Evolutionary conservation across 2,329 filamentous ascomycete genomes (phyloP), one percentile per base, ranked within the genome.

Genomic region (Leptographium radiaticola): DNA sequence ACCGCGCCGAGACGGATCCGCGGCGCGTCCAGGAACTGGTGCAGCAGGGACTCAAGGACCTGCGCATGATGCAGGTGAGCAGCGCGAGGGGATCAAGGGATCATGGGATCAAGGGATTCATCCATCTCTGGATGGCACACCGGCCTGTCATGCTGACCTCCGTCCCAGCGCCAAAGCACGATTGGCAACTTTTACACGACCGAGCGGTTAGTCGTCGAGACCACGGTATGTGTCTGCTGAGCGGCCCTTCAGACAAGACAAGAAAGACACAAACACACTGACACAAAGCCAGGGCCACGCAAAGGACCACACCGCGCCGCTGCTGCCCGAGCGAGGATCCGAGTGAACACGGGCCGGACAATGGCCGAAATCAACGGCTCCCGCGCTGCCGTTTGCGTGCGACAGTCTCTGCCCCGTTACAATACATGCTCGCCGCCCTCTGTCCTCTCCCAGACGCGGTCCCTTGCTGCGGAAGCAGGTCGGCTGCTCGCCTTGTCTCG

Each of bases 101-200:
- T 38, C n/a, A n/a, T n/a, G n/a, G n/a, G n/a, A n/a, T n/a, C n/a
- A n/a, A n/a, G n/a, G n/a, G n/a, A n/a, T n/a, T n/a, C n/a, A n/a
- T n/a, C n/a, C n/a, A n/a, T n/a, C n/a, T n/a, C n/a, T n/a, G n/a
- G n/a, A n/a, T n/a, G n/a, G n/a, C n/a, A n/a, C n/a, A n/a, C n/a
- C n/a, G n/a, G n/a, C n/a, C n/a, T n/a, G n/a, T n/a, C n/a, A 20
- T 33, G 33, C 33, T 48, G 10, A 45, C 20, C 10, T 9, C 33
- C 15, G 4, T 25, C 5, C 13, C 33, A 97, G 93, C 84, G 93
- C 67, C 93, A 97, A 85, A 94, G 91, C 12, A 79, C 93, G 51
- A 81, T 98, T 65, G 94, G 89, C 66, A 87, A 95, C 67, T 97
- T 97, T 71, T 97, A 88, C 73, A 87, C 96, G 71, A 70, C 94